Evolutionary conservation across 192 early-diverging fungal genomes (phyloP), one percentile per base, ranked within the genome.

Genomic region (Coemansia sp.): DNA sequence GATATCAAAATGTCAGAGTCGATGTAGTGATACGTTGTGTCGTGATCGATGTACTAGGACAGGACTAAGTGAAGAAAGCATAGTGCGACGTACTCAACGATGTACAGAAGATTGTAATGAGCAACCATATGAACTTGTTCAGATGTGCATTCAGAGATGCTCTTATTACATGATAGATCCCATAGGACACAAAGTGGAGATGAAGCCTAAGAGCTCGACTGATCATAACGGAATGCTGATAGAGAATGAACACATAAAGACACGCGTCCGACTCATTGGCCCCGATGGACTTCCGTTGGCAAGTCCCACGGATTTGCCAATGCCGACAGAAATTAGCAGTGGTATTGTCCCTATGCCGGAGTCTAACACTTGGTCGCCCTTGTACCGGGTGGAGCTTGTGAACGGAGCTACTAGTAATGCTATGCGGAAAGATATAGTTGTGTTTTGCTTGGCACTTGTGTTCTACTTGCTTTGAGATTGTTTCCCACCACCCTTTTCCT

Each of bases 121-220:
- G 12, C 49, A 74, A 65, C 73, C 68, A 4, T 62, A 70, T 3
- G 71, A 74, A 54, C 69, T 75, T 27, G 41, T 74, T 0, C 65
- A 71, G 23, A 75, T 81, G 73, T 81, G 78, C 23, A 75, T 81
- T 54, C 78, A 75, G 50, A 55, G 66, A 32, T 81, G 78, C 56
- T 58, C 73, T 5, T 70, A 68, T 47, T 81, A 67, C 63, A 27
- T 81, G 73, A 65, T 68, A 4, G 63, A 81, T 31, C 78, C 72
- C 0, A 58, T 63, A 9, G 54, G 8, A 3, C 73, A 72, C n/a
- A 60, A 51, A 5, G 44, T 64, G 2, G 60, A 65, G 2, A 47
- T 51, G 12, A 53, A 58, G 21, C 25, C 38, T 7, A 38, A 0
- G 16, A 61, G 49, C 19, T 56, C 57, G 21, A 55, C 54, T 0